Evolutionary conservation across 176 grass and related monocot genomes (phyloP).

Genomic region (Raddia distichophylla): DNA sequence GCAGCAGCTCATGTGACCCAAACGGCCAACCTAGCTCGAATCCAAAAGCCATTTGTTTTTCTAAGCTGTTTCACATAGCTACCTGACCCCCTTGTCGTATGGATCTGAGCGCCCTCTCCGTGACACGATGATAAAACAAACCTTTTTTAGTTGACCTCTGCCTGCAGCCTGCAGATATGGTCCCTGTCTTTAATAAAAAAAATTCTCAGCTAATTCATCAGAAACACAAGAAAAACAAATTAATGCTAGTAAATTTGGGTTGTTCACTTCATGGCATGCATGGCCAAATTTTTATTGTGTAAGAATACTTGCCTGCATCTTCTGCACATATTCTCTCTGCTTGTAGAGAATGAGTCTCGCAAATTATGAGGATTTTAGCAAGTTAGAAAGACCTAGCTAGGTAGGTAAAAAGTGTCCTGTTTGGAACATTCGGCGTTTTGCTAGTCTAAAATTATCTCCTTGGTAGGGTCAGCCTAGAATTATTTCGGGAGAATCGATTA

Average conservation of each 20-base stretch:
- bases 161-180: slow-evolving; percentile 14
- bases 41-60: slow-evolving; percentile 43
- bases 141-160: slow-evolving; percentile 59
- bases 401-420: neutral
- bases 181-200: neutral
- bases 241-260: slow-evolving; percentile 11
- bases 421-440: neutral
- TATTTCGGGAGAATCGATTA: neutral
- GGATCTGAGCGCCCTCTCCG: slow-evolving; percentile 47
- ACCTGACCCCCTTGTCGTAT: slow-evolving; percentile 48
- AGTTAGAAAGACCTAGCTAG: neutral
- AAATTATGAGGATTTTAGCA: slow-evolving; percentile 30
- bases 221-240: neutral
- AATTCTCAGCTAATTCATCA: slow-evolving; percentile 3
- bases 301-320: slow-evolving; percentile 25
- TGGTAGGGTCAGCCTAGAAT: neutral
- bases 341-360: slow-evolving; percentile 34
- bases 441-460: neutral
- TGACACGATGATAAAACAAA: slow-evolving; percentile 45
- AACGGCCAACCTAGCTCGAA: slow-evolving; percentile 47
- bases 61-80: slow-evolving; percentile 31
- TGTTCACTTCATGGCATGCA: slow-evolving; percentile 28
- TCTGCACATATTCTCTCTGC: slow-evolving; percentile 9
- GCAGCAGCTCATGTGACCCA: slow-evolving; percentile 47
- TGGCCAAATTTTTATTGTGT: neutral